A percentile compares a stretch with the other conserved stretches of the same genome.
phyloP scores from a whole-genome alignment of 2,329 filamentous ascomycete species.

The Botrytis fragariae region DNA sequence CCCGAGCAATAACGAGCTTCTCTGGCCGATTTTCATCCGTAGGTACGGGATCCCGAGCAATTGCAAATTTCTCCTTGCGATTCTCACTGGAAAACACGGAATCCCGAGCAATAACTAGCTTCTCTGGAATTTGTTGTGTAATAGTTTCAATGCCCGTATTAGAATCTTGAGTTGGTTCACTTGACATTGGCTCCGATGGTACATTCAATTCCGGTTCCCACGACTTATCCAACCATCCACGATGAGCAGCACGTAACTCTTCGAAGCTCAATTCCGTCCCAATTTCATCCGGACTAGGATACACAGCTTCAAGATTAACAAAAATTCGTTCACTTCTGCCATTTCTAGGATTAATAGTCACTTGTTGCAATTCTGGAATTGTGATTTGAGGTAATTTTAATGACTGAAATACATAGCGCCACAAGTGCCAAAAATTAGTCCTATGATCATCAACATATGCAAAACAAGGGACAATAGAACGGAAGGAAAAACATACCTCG shows the following conservation, averaged over 20 bases:
- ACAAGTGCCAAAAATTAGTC: constrained; percentile 77
- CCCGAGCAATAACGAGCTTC: constrained; percentile 38
- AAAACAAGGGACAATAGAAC: constrained; percentile 37
- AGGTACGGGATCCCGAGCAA: constrained; percentile 40
- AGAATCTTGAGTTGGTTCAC: constrained; percentile 22
- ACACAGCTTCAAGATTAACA: constrained; percentile 81
- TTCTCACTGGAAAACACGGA: constrained; percentile 57
- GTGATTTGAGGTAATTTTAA: constrained; percentile 44
- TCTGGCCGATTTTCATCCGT: constrained; percentile 56
- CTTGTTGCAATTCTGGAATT: constrained; percentile 67
- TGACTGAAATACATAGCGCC: constrained; percentile 59
- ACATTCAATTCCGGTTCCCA: constrained; percentile 46
- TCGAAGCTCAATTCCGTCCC: constrained; percentile 85
- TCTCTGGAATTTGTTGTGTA: constrained; percentile 38
- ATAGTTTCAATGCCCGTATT: constrained; percentile 28
- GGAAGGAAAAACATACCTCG: constrained; percentile 67
- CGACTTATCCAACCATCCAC: constrained; percentile 63
- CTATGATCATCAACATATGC: constrained; percentile 85
- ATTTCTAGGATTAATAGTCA: constrained; percentile 73
- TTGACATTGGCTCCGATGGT: constrained; percentile 2
- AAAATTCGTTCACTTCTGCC: constrained; percentile 84
- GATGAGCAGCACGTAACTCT: constrained; percentile 76
- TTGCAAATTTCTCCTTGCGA: constrained; percentile 38
- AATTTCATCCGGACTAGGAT: constrained; percentile 70
- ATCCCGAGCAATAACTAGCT: constrained; percentile 38